Evolutionary conservation across 2,329 filamentous ascomycete species (phyloP), one percentile per base, ranked within the genome.

Genomic region (Trichoderma hamatum): DNA sequence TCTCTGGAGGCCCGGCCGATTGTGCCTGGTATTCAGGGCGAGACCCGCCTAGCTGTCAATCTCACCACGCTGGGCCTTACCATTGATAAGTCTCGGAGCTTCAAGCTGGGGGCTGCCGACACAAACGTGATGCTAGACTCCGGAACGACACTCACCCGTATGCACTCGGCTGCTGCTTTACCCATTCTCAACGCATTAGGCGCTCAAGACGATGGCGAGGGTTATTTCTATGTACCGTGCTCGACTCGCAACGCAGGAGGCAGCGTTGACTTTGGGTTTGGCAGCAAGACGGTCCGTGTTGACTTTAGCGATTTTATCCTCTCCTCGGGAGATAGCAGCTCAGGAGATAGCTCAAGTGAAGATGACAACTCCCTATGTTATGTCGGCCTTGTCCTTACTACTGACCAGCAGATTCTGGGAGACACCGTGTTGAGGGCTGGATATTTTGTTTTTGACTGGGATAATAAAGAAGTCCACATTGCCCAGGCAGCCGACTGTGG

Each of bases 221-320:
- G 83, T 32, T 82, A 81, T 65, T 87, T 81, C 73, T 76, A 74
- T 36, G 81, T 85, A 1, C 76, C 80, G 30, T 88, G 85, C 75
- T 69, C 73, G 1, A 73, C 80, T 43, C 79, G 80, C 10, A 63
- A 78, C 4, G 51, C 75, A 5, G 70, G 73, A 2, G 83, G 82
- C 14, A 82, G 79, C 13, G 77, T 87, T 63, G 80, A 84, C 72
- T 88, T 88, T 69, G 79, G 78, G 46, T 86, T 88, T 49, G 78
- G 78, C 26, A 68, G 72, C 64, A 82, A 79, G 71, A 75, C 75
- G 5, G 77, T 87, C 32, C 76, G 73, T 10, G 83, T 85, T 16
- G 76, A 82, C 3, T 77, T 84, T 19, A 77, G 76, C 69, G 84
- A 88, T 72, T 84, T 87, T 60, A 82, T 87, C 72, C 79, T 86